Percentiles rank a stretch among this genome's conserved stretches.
These are phyloP conservation scores for Vitis hybrid DNA, from an alignment of 177 flowering plant genomes.

Conservation along the genomic window DNA sequence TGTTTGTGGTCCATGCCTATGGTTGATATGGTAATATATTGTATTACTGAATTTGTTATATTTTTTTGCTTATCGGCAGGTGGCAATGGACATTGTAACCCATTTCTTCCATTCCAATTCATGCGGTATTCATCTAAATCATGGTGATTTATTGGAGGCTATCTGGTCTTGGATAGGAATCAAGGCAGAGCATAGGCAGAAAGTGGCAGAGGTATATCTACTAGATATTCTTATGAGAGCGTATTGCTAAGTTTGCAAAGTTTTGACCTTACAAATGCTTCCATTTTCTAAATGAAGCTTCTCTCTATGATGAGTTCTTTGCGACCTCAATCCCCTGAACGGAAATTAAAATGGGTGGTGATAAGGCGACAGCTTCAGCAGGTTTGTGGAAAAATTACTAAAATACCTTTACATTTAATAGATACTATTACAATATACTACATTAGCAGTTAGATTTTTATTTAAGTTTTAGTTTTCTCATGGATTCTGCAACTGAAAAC, in stretches of 20 bases:
- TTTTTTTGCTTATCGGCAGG: slow-evolving; percentile 40
- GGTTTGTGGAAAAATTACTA: slow-evolving; percentile 41
- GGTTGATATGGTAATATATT: neutral
- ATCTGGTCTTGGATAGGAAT: slow-evolving; percentile 95
- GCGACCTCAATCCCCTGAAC: slow-evolving; percentile 77
- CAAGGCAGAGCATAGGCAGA: slow-evolving; percentile 63
- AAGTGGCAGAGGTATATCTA: slow-evolving; percentile 79
- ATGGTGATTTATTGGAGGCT: slow-evolving; percentile 72
- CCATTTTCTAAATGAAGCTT: slow-evolving; percentile 48
- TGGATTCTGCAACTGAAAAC: neutral
- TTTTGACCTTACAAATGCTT: slow-evolving; percentile 9
- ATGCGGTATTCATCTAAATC: slow-evolving; percentile 84
- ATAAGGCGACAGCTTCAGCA: slow-evolving; percentile 88
- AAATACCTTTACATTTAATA: neutral
- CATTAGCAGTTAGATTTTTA: too few relatives aligned
- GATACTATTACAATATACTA: neutral
- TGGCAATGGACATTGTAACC: slow-evolving; percentile 62
- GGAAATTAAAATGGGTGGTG: slow-evolving; percentile 81
- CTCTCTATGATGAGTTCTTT: slow-evolving; percentile 78
- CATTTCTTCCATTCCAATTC: slow-evolving; percentile 48
- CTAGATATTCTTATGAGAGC: neutral
- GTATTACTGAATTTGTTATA: neutral
- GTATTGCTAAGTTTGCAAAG: slow-evolving; percentile 1
- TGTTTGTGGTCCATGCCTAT: neutral
- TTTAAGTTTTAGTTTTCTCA: neutral